These are phyloP conservation scores for Cercophora sp. DNA, from an alignment of 495 filamentous ascomycete genomes.

Conservation along the genomic window DNA sequence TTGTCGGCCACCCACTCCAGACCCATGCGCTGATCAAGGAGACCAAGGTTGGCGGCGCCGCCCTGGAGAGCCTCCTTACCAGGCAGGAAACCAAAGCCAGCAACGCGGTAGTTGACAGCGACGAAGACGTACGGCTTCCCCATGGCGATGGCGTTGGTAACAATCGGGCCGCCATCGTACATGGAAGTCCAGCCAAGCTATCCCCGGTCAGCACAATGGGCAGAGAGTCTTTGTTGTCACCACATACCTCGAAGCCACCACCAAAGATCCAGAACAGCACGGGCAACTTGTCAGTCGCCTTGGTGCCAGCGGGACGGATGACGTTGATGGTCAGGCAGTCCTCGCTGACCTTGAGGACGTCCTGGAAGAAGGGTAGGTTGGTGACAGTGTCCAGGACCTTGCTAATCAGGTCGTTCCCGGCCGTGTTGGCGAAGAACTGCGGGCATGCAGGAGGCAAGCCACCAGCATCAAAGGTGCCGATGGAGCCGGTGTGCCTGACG, in stretches of 20 bases:
- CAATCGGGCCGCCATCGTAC: constrained; percentile 56
- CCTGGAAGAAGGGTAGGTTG: constrained; percentile 57
- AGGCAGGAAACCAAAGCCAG: constrained; percentile 57
- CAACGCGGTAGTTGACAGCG: constrained; percentile 60
- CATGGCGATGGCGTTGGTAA: constrained; percentile 48
- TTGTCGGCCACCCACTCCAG: constrained; percentile 64
- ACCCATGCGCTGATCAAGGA: constrained; percentile 63
- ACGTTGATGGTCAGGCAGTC: constrained; percentile 68
- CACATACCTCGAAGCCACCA: constrained; percentile 57
- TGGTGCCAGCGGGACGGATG: constrained; percentile 57
- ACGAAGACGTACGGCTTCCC: constrained; percentile 62
- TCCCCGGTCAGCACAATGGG: constrained; percentile 8
- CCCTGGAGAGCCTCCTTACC: constrained; percentile 62
- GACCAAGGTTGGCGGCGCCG: constrained; percentile 57
- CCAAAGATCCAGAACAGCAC: constrained; percentile 75
- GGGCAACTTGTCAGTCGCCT: constrained; percentile 52
- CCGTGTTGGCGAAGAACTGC: constrained; percentile 49
- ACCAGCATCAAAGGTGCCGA: constrained; percentile 51
- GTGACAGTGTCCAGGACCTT: constrained; percentile 50
- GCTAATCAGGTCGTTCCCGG: constrained; percentile 34
- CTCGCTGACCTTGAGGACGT: constrained; percentile 46
- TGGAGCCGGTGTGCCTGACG: constrained; percentile 33
- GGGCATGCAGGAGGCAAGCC: constrained; percentile 50
- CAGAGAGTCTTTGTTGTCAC: not conserved
- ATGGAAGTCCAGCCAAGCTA: constrained; percentile 46